Conservation (phyloP, 2,329 filamentous ascomycete genomes). For the Neodidymelliopsis sp. region DNA sequence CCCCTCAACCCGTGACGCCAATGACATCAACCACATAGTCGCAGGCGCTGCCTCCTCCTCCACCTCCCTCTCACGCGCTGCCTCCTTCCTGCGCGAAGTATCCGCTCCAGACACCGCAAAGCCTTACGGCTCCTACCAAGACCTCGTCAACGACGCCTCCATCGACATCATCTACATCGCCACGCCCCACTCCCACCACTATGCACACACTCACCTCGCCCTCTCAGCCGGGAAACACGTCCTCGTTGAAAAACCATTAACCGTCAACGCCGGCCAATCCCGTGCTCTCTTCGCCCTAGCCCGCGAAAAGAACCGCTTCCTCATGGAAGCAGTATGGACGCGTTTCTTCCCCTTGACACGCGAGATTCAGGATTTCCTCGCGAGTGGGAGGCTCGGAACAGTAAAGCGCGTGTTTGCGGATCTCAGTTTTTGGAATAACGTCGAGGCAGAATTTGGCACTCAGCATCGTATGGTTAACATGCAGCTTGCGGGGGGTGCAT, state of each 20-base stretch:
- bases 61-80: slow-evolving; percentile 70
- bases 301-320: slow-evolving; percentile 64
- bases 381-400: slow-evolving; percentile 58
- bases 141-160: slow-evolving; percentile 76
- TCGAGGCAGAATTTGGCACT: slow-evolving; percentile 54
- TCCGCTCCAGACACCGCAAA: slow-evolving; percentile 71
- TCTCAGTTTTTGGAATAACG: slow-evolving; percentile 64
- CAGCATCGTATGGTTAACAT: slow-evolving; percentile 80
- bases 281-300: slow-evolving; percentile 76
- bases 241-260: slow-evolving; percentile 88
- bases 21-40: slow-evolving; percentile 73
- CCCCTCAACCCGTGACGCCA: slow-evolving; percentile 70
- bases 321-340: slow-evolving; percentile 77
- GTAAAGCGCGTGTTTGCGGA: slow-evolving; percentile 65
- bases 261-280: slow-evolving; percentile 80
- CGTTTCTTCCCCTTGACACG: slow-evolving; percentile 84
- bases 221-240: slow-evolving; percentile 85
- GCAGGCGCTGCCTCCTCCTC: slow-evolving; percentile 82
- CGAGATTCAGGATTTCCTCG: slow-evolving; percentile 71
- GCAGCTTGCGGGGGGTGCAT: slow-evolving; percentile 79
- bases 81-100: slow-evolving; percentile 73
- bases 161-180: slow-evolving; percentile 89
- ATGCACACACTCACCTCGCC: slow-evolving; percentile 83
- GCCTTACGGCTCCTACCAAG: slow-evolving; percentile 79
- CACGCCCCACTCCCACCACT: slow-evolving; percentile 90